Evolutionary conservation across 2,329 filamentous ascomycete genomes (phyloP).

Genomic region (Aurifilum marmelostoma): DNA sequence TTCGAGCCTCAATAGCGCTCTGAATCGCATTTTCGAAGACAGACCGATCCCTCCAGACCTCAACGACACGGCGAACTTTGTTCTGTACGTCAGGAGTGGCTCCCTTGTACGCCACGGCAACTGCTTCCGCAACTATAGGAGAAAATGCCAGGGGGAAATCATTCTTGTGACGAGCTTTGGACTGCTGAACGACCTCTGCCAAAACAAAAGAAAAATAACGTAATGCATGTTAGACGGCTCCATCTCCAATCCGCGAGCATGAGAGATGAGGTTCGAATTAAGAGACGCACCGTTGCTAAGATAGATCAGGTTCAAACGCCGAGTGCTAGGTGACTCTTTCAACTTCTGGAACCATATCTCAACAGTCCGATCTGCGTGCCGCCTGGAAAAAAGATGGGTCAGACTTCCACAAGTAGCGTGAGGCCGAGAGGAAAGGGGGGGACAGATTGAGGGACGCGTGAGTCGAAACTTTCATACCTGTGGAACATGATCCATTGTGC

Average conservation of each 20-base stretch:
- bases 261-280: background rate
- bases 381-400: slow-evolving; percentile 54
- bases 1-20: slow-evolving; percentile 74
- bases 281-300: slow-evolving; percentile 80
- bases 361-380: slow-evolving; percentile 89
- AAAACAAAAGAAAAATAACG: too few relatives aligned
- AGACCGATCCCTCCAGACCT: slow-evolving; percentile 86
- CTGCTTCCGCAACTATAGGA: slow-evolving; percentile 90
- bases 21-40: slow-evolving; percentile 86
- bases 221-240: background rate
- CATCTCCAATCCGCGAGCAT: background rate
- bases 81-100: slow-evolving; percentile 82
- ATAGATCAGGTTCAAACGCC: slow-evolving; percentile 89
- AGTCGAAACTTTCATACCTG: slow-evolving; percentile 61
- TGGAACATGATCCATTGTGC: slow-evolving; percentile 99
- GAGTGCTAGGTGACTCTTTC: slow-evolving; percentile 83
- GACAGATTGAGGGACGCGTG: background rate
- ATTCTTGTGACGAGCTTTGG: slow-evolving; percentile 86
- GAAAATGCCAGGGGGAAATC: slow-evolving; percentile 93
- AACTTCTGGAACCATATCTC: slow-evolving; percentile 89
- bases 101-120: slow-evolving; percentile 86
- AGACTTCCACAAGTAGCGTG: slow-evolving; percentile 6
- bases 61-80: slow-evolving; percentile 85
- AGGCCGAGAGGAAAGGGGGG: background rate
- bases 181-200: slow-evolving; percentile 94